These are phyloP conservation scores for Penicillium silybi DNA, from an alignment of 495 filamentous ascomycete species.

Conservation along the genomic window DNA sequence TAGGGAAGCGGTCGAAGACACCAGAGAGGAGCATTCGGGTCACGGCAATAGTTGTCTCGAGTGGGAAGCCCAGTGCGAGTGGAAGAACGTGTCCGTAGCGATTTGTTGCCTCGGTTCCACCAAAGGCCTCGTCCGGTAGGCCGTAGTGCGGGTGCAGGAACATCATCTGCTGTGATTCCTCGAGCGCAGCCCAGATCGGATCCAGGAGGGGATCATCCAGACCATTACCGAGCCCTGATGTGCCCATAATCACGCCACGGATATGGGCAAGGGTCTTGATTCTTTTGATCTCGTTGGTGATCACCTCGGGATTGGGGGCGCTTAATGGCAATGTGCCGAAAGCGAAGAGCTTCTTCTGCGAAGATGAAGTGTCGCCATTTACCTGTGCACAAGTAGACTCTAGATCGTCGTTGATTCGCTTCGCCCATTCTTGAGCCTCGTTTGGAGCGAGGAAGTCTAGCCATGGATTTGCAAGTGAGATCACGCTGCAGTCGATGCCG, in stretches of 20 bases:
- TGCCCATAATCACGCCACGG: constrained; percentile 84
- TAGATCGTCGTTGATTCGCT: constrained; percentile 72
- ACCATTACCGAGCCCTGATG: constrained; percentile 73
- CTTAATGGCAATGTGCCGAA: constrained; percentile 81
- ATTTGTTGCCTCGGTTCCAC: constrained; percentile 44
- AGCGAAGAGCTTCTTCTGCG: constrained; percentile 53
- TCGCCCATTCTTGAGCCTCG: constrained; percentile 59
- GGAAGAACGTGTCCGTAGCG: constrained; percentile 88
- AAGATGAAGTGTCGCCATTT: constrained; percentile 35
- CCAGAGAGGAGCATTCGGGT: constrained; percentile 80
- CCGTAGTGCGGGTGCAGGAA: constrained; percentile 97
- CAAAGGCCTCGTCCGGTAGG: constrained; percentile 73
- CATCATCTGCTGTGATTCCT: constrained; percentile 57
- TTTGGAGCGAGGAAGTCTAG: constrained; percentile 72
- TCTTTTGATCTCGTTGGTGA: constrained; percentile 57
- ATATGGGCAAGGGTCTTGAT: constrained; percentile 61
- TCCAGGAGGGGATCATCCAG: constrained; percentile 75
- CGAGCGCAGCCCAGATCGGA: constrained; percentile 64
- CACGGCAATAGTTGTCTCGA: constrained; percentile 92
- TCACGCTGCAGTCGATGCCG: constrained; percentile 73
- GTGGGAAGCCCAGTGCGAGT: constrained; percentile 81
- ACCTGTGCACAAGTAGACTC: constrained; percentile 57
- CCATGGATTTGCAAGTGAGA: constrained; percentile 95
- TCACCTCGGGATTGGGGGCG: constrained; percentile 55
- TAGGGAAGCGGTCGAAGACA: constrained; percentile 74